Evolutionary conservation across 176 grass and related monocot species (phyloP), one percentile per base, ranked within the genome.

Genomic region (Canna indica): DNA sequence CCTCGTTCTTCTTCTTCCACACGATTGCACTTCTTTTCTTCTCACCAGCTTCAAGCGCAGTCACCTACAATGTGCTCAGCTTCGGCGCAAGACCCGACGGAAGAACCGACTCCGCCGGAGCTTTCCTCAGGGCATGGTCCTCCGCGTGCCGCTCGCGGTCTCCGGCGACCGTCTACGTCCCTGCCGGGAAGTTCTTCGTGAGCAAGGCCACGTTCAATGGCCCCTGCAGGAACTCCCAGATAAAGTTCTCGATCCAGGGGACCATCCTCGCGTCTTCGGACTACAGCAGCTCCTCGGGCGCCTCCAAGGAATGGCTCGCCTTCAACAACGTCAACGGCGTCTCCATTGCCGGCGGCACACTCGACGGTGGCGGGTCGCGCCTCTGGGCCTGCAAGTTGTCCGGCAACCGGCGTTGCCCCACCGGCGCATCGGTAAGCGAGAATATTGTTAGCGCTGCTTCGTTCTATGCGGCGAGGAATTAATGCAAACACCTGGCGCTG

Each of bases 361-460:
- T 90, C 16, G 87, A 90, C 71, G 87, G 83, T 48, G 22, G 54
- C n/a, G 83, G 87, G 15, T 7, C 46, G 10, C 16, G 69, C 20
- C 64, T 90, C 30, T 90, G 88, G 88, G 71, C 69, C 36, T 86
- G 83, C 78, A 90, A 86, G 68, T 70, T 78, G 0, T 41, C 74
- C 22, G 66, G 77, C 22, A 4, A 34, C 17, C 9, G 41, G 10
- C 13, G 45, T 15, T 90, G 87, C 66, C 78, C 83, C 9, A 15
- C 58, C 6, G 83, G 83, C 18, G 77, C 87, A 57, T 73, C 83
- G 6, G 83, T 90, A 76, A 65, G 69, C 6, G 7, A 15, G 17
- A 2, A 15, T 15, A 33, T 30, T 30, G n/a, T 8, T 61, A 12
- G 13, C 18, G 13, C 24, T 18, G 50, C 50, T 17, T 59, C 42